Conservation (phyloP, 495 filamentous ascomycete genomes). For the Penicillium silybi region DNA sequence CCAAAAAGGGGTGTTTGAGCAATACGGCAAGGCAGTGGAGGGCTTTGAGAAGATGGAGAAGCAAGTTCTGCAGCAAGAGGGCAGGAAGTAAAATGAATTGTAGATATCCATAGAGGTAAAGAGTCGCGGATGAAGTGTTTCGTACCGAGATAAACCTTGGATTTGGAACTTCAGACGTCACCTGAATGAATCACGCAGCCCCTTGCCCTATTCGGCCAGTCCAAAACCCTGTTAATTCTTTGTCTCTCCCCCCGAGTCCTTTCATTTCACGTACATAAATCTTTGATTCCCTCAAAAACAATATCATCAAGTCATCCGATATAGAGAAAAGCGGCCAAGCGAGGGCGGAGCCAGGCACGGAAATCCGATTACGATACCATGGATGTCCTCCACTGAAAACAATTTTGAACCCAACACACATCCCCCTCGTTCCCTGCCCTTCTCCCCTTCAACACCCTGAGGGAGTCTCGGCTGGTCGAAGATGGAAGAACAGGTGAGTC, state of each 20-base stretch:
- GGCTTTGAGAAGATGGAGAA: conserved; percentile 80
- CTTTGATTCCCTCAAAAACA: background rate
- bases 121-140: background rate
- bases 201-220: conserved; percentile 13
- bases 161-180: background rate
- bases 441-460: conserved; percentile 22
- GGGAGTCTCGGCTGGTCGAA: conserved; percentile 43
- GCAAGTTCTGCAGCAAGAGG: conserved; percentile 49
- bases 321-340: conserved; percentile 5
- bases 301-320: background rate
- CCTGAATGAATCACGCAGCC: conserved; percentile 8
- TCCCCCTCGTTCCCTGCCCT: conserved; percentile 11
- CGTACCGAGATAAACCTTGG: background rate
- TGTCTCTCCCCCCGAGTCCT: background rate
- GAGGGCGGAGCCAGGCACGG: conserved; percentile 25
- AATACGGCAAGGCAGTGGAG: conserved; percentile 70
- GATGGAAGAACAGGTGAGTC: conserved; percentile 50
- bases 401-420: conserved; percentile 28
- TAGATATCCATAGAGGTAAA: background rate
- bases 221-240: background rate
- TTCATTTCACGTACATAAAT: background rate
- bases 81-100: background rate
- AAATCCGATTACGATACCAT: conserved; percentile 27
- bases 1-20: conserved; percentile 63
- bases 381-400: conserved; percentile 28